Evolutionary conservation across 169 alveolate species (phyloP), one percentile per base, ranked within the genome.

Genomic region (Eimeria maxima): DNA sequence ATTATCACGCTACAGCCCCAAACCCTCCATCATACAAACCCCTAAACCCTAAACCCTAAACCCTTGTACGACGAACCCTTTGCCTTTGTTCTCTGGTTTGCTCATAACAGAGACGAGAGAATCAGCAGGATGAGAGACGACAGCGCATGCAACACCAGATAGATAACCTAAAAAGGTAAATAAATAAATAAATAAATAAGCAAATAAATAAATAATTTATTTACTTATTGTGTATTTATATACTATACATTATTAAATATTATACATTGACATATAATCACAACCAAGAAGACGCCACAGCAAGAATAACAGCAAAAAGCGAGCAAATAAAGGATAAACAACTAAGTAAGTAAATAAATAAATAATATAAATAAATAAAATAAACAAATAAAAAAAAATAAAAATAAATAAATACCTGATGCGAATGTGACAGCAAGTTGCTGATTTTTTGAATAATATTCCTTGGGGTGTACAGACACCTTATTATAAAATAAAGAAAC

Each of bases 111-210:
- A 99, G 92, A 99, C 99, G 73, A 99, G 97, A 63, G 99, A 98
- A 96, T 99, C 99, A 11, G 99, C 99, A 65, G 99, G 99, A 95
- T 99, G 99, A 38, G 99, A 98, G 65, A 99, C 99, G 47, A 99
- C 95, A 38, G 99, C 99, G 94, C 99, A 99, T 95, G 99, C 97
- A 76, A 99, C 98, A 50, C 99, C 99, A 38, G 99, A 99, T 93
- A 98, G 96, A 97, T 99, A 98, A 14, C 99, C 99, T 88, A 88
- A 4, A 63, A 24, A 63, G 42, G 1, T 50, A 50, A 29, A 45
- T 24, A 65, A 44, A 69, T 24, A 84, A 29, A 65, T 71, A 50
- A 63, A 53, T 50, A 50, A 29, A 45, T 38, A 65, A 44, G 50
- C 14, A 84, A 29, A 65, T 50, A 50, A 50, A 76, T 0, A 93